Conservation (phyloP, 371 early-diverging fungal genomes). For the Fennellomyces sp. region DNA sequence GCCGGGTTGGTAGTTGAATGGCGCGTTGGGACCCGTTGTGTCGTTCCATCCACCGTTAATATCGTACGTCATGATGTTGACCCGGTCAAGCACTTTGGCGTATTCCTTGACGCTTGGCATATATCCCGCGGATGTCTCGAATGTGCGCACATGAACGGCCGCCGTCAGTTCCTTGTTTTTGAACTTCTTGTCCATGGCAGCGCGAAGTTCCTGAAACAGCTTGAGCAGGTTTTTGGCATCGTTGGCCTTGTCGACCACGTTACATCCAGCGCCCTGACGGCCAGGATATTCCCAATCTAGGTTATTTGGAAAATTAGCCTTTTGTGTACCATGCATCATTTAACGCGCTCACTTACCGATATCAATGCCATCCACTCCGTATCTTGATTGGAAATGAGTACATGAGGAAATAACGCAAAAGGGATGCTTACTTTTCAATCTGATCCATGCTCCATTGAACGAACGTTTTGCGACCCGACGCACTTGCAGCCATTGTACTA, state of each 20-base stretch:
- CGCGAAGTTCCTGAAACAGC: conserved; percentile 67
- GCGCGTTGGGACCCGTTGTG: conserved; percentile 66
- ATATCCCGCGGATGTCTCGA: conserved; percentile 51
- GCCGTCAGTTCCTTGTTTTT: conserved; percentile 68
- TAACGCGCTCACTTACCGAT: too few species aligned
- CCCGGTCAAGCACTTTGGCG: conserved; percentile 64
- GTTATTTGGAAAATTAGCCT: conserved; percentile 24
- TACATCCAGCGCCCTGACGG: conserved; percentile 59
- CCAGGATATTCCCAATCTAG: conserved; percentile 66
- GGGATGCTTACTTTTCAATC: conserved; percentile 27
- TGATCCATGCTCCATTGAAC: conserved; percentile 53
- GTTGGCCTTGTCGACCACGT: conserved; percentile 35
- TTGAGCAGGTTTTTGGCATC: conserved; percentile 55
- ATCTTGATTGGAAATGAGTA: conserved; percentile 5
- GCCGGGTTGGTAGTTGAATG: conserved; percentile 56
- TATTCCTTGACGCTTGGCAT: conserved; percentile 64
- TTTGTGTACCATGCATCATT: too few species aligned
- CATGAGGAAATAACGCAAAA: background rate
- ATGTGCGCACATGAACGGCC: conserved; percentile 71
- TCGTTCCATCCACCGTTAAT: conserved; percentile 66
- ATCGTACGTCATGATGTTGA: conserved; percentile 66
- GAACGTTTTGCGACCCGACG: conserved; percentile 45
- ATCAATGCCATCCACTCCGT: conserved; percentile 64
- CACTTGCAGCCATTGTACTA: conserved; percentile 54
- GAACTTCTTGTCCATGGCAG: conserved; percentile 52